Percentiles rank a stretch among this genome's conserved stretches.
Evolutionary conservation across 2,329 filamentous ascomycete species (phyloP).

Genomic region (Aspergillus neoniger): DNA sequence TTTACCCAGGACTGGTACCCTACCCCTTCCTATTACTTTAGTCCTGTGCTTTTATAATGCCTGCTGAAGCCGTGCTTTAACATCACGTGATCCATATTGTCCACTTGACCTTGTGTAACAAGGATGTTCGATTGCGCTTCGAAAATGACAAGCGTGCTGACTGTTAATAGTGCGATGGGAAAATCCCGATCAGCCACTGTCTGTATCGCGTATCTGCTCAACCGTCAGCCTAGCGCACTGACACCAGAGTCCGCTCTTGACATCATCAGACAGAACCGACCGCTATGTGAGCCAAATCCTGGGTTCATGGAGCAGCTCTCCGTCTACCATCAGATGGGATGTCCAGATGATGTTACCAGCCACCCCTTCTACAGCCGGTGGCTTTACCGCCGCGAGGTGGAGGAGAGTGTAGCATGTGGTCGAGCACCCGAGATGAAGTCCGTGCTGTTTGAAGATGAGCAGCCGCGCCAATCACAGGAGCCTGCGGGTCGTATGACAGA

Average conservation of each 20-base stretch:
- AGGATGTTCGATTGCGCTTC: background rate
- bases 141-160: slow-evolving; percentile 6
- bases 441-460: slow-evolving; percentile 70
- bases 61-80: background rate
- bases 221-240: slow-evolving; percentile 58
- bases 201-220: slow-evolving; percentile 81
- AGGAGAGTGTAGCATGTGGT: slow-evolving; percentile 69
- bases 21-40: background rate
- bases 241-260: slow-evolving; percentile 66
- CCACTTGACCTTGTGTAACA: slow-evolving; percentile 33
- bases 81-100: background rate
- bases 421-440: slow-evolving; percentile 74
- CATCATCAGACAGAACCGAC: slow-evolving; percentile 68
- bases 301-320: slow-evolving; percentile 89
- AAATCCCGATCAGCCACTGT: slow-evolving; percentile 89
- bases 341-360: slow-evolving; percentile 66
- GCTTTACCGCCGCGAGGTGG: slow-evolving; percentile 67
- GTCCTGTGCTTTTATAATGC: background rate
- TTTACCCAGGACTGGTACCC: background rate
- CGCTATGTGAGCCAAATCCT: slow-evolving; percentile 82
- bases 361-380: slow-evolving; percentile 80
- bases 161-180: slow-evolving; percentile 75
- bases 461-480: slow-evolving; percentile 32
- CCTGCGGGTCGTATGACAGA: slow-evolving; percentile 48
- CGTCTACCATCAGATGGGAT: slow-evolving; percentile 85